Conservation (phyloP, 345 rosid species). For the Eucalyptus curtisii region DNA sequence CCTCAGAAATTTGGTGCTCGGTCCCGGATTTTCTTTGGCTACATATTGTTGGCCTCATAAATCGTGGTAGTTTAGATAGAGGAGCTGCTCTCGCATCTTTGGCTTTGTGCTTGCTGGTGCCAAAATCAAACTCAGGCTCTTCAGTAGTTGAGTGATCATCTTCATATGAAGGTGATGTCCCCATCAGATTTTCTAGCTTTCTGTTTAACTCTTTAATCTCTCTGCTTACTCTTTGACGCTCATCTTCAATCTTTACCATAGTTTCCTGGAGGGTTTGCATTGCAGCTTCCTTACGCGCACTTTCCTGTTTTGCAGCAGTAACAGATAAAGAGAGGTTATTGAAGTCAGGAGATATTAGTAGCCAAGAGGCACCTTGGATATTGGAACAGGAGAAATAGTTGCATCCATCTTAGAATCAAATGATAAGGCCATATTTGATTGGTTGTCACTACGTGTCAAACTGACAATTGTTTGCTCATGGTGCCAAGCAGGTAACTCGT, state of each 20-base stretch:
- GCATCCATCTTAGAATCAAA: neutral
- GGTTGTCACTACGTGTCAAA: neutral
- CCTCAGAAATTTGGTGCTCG: constrained; percentile 7
- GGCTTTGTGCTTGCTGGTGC: neutral
- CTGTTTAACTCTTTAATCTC: constrained; percentile 24
- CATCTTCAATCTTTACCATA: constrained; percentile 39
- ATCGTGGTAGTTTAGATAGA: constrained; percentile 38
- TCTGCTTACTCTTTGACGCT: constrained; percentile 19
- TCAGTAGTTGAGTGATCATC: constrained; percentile 2
- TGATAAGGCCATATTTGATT: neutral
- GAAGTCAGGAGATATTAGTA: neutral
- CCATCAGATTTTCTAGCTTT: constrained; percentile 27
- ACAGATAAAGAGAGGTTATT: neutral
- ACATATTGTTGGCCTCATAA: constrained; percentile 69
- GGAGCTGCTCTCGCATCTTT: constrained; percentile 15
- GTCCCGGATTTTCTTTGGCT: constrained; percentile 44
- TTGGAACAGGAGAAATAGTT: neutral
- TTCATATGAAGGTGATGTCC: constrained; percentile 14
- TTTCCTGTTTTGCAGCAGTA: constrained; percentile 28
- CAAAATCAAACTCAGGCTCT: constrained; percentile 1
- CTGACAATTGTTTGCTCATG: neutral
- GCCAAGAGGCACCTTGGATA: neutral
- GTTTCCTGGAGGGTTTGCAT: constrained; percentile 36
- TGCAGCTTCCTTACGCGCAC: constrained; percentile 24
- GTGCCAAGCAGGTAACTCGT: neutral